Evolutionary conservation across 352 stramenopile species (phyloP).

Genomic region (Globisporangium cederbergense): DNA sequence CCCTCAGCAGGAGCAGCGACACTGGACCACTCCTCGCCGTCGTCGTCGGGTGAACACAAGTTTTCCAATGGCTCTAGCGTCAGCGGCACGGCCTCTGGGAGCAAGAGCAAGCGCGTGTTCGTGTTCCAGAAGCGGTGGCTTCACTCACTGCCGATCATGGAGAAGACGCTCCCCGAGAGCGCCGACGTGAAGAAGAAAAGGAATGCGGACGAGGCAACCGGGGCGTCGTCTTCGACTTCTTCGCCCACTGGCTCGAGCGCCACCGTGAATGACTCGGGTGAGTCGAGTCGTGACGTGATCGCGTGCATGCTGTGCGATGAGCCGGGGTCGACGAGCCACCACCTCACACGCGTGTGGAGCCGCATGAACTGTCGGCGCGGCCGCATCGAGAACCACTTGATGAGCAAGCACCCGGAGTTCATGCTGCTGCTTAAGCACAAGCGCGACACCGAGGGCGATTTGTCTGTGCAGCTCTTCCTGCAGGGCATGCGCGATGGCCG

Average conservation of each 20-base stretch:
- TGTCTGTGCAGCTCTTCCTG: conserved; percentile 76
- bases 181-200: conserved; percentile 28
- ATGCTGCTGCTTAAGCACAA: conserved; percentile 80
- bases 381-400: conserved; percentile 75
- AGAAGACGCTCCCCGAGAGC: conserved; percentile 51
- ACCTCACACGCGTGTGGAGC: conserved; percentile 70
- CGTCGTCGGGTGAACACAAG: conserved; percentile 6
- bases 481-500: conserved; percentile 67
- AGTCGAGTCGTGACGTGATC: conserved; percentile 45
- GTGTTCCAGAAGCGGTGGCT: conserved; percentile 81
- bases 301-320: conserved; percentile 82
- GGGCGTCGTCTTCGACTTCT: background rate
- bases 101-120: conserved; percentile 68
- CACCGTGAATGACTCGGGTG: conserved; percentile 14
- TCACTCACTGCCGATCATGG: conserved; percentile 73
- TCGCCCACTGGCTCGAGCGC: background rate
- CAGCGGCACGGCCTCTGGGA: background rate
- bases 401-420: conserved; percentile 80
- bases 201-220: background rate
- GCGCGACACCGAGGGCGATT: conserved; percentile 62
- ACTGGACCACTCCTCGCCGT: background rate
- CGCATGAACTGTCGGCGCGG: conserved; percentile 69
- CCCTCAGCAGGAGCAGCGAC: background rate
- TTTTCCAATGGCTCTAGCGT: background rate
- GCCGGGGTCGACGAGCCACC: conserved; percentile 42